phyloP scores from a whole-genome alignment of 768 basidiomycete species.

The Lactarius quietus region DNA sequence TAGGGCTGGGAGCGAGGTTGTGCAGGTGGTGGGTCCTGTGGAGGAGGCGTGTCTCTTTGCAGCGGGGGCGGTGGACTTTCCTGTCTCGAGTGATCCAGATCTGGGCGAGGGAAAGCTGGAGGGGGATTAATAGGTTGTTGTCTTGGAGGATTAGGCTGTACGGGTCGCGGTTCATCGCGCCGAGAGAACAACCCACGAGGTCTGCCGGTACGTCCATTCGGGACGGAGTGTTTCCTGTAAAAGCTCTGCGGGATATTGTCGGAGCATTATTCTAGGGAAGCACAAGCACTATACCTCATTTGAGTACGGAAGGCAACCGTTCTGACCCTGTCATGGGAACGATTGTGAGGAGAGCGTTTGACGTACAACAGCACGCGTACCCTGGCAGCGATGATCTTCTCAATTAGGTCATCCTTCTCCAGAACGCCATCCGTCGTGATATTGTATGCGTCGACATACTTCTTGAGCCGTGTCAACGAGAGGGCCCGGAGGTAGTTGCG shows the following conservation, averaged over 20 bases:
- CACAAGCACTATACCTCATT: slow-evolving; percentile 48
- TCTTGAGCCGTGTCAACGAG: slow-evolving; percentile 59
- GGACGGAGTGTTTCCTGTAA: slow-evolving; percentile 63
- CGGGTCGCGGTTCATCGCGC: slow-evolving; percentile 33
- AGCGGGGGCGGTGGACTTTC: slow-evolving; percentile 25
- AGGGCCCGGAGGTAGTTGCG: slow-evolving; percentile 51
- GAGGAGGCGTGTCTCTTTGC: slow-evolving; percentile 29
- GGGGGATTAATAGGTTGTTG: slow-evolving; percentile 23
- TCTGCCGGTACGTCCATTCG: slow-evolving; percentile 35
- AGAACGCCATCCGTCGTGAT: slow-evolving; percentile 59
- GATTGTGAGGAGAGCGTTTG: neutral
- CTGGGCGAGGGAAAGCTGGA: slow-evolving; percentile 24
- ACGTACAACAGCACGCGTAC: slow-evolving; percentile 37
- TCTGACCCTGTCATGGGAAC: slow-evolving; percentile 39
- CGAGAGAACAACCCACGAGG: slow-evolving; percentile 45
- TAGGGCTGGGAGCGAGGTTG: slow-evolving; percentile 19
- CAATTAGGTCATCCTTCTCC: slow-evolving; percentile 78
- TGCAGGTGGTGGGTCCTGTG: slow-evolving; percentile 29
- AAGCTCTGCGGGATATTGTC: slow-evolving; percentile 39
- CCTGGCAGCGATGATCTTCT: slow-evolving; percentile 48
- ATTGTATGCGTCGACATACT: slow-evolving; percentile 66
- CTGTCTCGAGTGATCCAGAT: slow-evolving; percentile 30
- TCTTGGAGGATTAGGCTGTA: slow-evolving; percentile 23
- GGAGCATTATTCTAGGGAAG: neutral
- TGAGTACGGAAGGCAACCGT: slow-evolving; percentile 56